Evolutionary conservation across 106 monocot species (phyloP), one percentile per base, ranked within the genome.

Genomic region (Dendrobium huoshanense): DNA sequence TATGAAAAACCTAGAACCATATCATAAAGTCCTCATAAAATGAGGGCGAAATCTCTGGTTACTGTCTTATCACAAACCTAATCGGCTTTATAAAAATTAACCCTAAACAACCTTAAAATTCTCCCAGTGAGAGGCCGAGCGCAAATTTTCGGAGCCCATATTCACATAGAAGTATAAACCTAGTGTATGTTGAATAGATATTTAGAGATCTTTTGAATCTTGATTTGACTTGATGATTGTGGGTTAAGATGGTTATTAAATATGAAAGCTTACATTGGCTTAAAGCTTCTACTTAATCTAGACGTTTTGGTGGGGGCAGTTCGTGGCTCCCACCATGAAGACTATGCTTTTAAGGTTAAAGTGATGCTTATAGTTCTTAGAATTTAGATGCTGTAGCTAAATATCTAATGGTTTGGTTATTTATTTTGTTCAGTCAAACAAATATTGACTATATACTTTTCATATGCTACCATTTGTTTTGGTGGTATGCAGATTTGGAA

Each of bases 401-500:
- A 41, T n/a, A 20, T 75, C 42, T 44, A 20, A 7, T 43, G 18
- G 7, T 43, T 75, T 44, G 31, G 25, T 43, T 75, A 75, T 43
- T 41, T 43, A 42, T 75, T 75, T 75, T 5, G 3, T 75, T 44
- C 10, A 37, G 37, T 16, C 10, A 41, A 25, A 41, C 31, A 41
- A 13, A 31, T 4, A 8, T 77, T 77, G 15, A 49, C 15, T 9
- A 20, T 54, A 77, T 48, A 27, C 22, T 51, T 10, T 0, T n/a
- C 48, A 13, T 77, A 55, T 29, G 22, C 64, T 65, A 24, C 25
- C 64, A 65, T 44, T 76, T 75, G 16, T 4, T 8, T 41, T 75
- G 8, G 3, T 73, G 45, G 22, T 72, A 70, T 86, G 78, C 89
- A 97, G 97, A 80, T 97, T 49, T 88, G 80, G 94, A 97, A 97